Base-by-base conservation (phyloP, 257 asterid species). In the Anisodus acutangulus region DNA sequence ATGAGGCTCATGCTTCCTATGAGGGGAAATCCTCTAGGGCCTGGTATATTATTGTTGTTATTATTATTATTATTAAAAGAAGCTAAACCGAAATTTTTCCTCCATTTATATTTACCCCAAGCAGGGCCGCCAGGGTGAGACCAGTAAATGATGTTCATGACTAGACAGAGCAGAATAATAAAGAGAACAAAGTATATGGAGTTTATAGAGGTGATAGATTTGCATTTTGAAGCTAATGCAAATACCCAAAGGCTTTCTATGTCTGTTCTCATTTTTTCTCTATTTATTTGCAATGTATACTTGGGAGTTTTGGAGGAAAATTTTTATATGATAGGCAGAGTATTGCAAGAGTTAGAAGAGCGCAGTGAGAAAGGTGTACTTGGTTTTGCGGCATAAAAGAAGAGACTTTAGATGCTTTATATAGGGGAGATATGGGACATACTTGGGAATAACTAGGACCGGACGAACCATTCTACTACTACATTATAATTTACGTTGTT, bases 111-210 rank as follows among this genome's bases (percentile, higher is more conserved):
- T 6, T 60, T 86, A 59, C 98, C 98, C 98, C 98, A 95, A 51
- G 98, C 97, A 3, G 95, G 92, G 53, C 98, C 98, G 43, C 98
- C 98, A 2, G 93, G 90, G 79, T 93, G 87, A 63, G 90, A 87
- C 98, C 98, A 95, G 89, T 91, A 90, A 67, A 91, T 49, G 17
- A 93, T 84, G 89, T 86, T 86, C 88, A 92, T 60, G 84, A 87
- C 12, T 0, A 91, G 19, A 58, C 83, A 89, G 7, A 90, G 87
- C 0, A 92, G 79, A 39, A 89, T 57, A 45, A 86, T 81, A 43
- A 91, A 81, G 12, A 86, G 85, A 71, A 87, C 82, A 9, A 91
- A 39, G 47, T 83, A 37, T 6, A 90, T 3, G 79, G 87, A 63
- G 88, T 86, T 80, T 6, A 82, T 22, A 39, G 84, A 86, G 71